Evolutionary conservation across 1,139 yeast species (phyloP).

Genomic region (Taiozyma sp.): DNA sequence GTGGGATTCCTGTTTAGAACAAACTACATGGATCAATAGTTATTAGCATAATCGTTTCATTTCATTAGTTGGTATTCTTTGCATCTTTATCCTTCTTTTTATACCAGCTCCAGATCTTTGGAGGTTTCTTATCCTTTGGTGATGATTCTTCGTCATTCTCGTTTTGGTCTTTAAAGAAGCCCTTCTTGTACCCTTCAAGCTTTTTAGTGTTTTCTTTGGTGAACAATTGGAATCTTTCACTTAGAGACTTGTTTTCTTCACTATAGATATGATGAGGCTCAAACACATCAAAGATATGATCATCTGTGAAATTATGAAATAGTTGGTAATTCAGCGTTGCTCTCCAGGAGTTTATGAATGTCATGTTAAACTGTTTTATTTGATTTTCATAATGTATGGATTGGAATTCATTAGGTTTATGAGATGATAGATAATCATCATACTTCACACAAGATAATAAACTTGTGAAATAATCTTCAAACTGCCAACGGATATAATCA

Average conservation of each 20-base stretch:
- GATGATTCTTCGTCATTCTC: slow-evolving; percentile 4
- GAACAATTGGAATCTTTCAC: slow-evolving; percentile 27
- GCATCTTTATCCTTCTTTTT: slow-evolving; percentile 6
- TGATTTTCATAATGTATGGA: slow-evolving; percentile 24
- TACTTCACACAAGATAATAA: slow-evolving; percentile 69
- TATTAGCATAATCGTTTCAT: background rate
- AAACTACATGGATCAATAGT: background rate
- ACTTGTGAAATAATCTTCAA: slow-evolving; percentile 84
- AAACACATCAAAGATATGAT: slow-evolving; percentile 81
- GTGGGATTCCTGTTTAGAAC: slow-evolving; percentile 21
- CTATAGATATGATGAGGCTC: slow-evolving; percentile 61
- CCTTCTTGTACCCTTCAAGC: slow-evolving; percentile 19
- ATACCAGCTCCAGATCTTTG: slow-evolving; percentile 18
- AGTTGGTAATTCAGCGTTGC: slow-evolving; percentile 60
- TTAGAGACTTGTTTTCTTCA: slow-evolving; percentile 28
- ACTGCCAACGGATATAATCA: slow-evolving; percentile 80
- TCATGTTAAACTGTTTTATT: slow-evolving; percentile 42
- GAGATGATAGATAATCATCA: slow-evolving; percentile 46
- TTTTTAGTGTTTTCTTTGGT: slow-evolving; percentile 18
- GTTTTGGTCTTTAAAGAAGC: slow-evolving; percentile 5
- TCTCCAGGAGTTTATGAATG: slow-evolving; percentile 63
- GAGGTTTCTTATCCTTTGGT: slow-evolving; percentile 7
- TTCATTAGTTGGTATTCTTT: slow-evolving; percentile 10
- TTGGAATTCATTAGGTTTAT: slow-evolving; percentile 25
- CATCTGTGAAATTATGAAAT: slow-evolving; percentile 74